Percentiles rank a stretch among this genome's conserved stretches.
Evolutionary conservation across 352 stramenopile genomes (phyloP).

Genomic region (Peronospora destructor): DNA sequence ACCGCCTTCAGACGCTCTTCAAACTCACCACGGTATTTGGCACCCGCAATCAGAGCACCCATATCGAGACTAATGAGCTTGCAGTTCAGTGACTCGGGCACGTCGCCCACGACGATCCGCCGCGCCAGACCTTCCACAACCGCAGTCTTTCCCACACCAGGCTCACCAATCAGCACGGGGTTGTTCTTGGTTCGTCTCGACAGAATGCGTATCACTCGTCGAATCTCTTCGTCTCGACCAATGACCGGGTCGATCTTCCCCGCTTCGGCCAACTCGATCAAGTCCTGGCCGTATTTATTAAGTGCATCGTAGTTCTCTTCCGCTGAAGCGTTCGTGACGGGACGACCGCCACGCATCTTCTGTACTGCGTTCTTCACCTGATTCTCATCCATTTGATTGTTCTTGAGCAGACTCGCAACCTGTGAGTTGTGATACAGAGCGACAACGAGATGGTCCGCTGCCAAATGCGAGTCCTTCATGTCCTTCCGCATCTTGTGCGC

Average conservation of each 20-base stretch:
- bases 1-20: constrained; percentile 96
- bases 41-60: constrained; percentile 92
- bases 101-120: constrained; percentile 94
- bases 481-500: constrained; percentile 78
- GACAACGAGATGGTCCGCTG: constrained; percentile 64
- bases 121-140: constrained; percentile 94
- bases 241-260: constrained; percentile 98
- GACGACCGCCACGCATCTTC: constrained; percentile 43
- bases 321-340: constrained; percentile 70
- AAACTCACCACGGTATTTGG: constrained; percentile 98
- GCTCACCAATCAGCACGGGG: constrained; percentile 92
- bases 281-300: constrained; percentile 93
- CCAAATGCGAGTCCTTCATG: constrained; percentile 70
- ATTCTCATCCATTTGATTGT: constrained; percentile 55
- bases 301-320: constrained; percentile 91
- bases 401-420: constrained; percentile 53
- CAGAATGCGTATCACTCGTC: constrained; percentile 93
- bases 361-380: constrained; percentile 64
- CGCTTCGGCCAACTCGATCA: constrained; percentile 86
- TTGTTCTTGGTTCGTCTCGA: constrained; percentile 97
- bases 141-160: constrained; percentile 95
- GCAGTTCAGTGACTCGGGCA: constrained; percentile 90
- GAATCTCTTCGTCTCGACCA: constrained; percentile 95
- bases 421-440: constrained; percentile 62
- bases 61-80: constrained; percentile 93